Base-by-base conservation (phyloP, 1,139 yeast genomes). In the Nakaseomyces uthaithaninus region DNA sequence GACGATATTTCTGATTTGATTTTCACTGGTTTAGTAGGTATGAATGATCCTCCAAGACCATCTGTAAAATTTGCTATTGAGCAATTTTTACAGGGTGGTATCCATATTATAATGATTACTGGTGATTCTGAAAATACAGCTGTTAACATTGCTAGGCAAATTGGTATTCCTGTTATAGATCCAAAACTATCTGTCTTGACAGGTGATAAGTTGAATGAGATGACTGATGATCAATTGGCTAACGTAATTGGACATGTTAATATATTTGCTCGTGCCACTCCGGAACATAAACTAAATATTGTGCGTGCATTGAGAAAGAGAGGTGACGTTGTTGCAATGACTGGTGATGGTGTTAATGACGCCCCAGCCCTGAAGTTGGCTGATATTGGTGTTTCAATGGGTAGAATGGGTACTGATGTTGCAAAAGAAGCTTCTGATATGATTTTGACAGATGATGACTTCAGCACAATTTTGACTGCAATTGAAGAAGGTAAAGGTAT, bases 371-470 rank as follows among this genome's bases (percentile, higher is more conserved):
- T 89, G 53, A 89, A 89, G 62, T 71, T 89, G 50, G 97, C 98
- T 2, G 97, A 89, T 63, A 91, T 89, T 55, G 98, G 98, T 54
- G 87, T 91, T 53, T 82, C 95, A 24, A 91, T 91, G 98, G 98
- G 98, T 47, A 77, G 79, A 54, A 77, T 83, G 64, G 98, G 98
- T 44, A 91, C 98, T 1, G 98, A 91, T 63, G 98, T 91, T 38
- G 98, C 98, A 38, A 91, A 91, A 57, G 98, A 91, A 63, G 97
- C 97, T 0, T 87, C 96, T 3, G 98, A 91, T 62, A 91, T 91
- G 97, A 91, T 91, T 41, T 70, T 91, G 45, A 89, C 95, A 3
- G 96, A 91, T 63, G 97, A 91, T 64, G 96, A 89, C 59, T 91
- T 91, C 63, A 79, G 93, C 41, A 89, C 97, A 1, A 91, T 91